Evolutionary conservation across 2,329 filamentous ascomycete species (phyloP), one percentile per base, ranked within the genome.

Genomic region (Verticillium longisporum): DNA sequence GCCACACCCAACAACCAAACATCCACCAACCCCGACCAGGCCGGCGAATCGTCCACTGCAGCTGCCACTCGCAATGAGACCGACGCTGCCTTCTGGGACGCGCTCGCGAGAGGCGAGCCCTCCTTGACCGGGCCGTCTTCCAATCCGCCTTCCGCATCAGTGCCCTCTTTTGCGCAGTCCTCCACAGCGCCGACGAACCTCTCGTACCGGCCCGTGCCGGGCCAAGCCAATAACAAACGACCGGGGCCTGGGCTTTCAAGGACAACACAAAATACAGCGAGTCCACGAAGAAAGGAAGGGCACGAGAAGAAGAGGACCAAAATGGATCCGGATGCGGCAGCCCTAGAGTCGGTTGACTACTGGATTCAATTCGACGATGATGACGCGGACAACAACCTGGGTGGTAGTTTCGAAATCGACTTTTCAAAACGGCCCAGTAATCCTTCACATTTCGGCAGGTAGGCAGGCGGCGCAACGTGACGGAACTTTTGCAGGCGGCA

Each of bases 281-380:
- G 11, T 9, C 72, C 70, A 33, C 72, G 70, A 55, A 67, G 67
- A 58, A 72, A 75, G 60, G 74, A 78, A 21, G 71, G 71, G 2
- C 80, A 79, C 62, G 78, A 81, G 32, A 73, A 75, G 62, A 83
- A 83, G 68, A 76, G 80, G 31, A 77, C 78, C 32, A 80, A 78
- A 63, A 70, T 81, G 11, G 75, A 76, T 57, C 72, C 78, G 31
- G 77, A 78, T 15, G 67, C 75, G 1, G 73, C 73, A 0, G 76
- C 78, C 0, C 72, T 82, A 33, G 80, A 83, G 62, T 81, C 79
- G 6, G 74, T 81, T 6, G 80, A 83, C 64, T 82, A 82, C 62
- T 83, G 80, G 80, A 77, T 82, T 3, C 75, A 79, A 60, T 82
- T 83, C 62, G 80, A 83, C 59, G 78, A 75, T 33, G 74, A 82